phyloP scores from a whole-genome alignment of 257 asterid genomes.

The Leptodermis oblonga region DNA sequence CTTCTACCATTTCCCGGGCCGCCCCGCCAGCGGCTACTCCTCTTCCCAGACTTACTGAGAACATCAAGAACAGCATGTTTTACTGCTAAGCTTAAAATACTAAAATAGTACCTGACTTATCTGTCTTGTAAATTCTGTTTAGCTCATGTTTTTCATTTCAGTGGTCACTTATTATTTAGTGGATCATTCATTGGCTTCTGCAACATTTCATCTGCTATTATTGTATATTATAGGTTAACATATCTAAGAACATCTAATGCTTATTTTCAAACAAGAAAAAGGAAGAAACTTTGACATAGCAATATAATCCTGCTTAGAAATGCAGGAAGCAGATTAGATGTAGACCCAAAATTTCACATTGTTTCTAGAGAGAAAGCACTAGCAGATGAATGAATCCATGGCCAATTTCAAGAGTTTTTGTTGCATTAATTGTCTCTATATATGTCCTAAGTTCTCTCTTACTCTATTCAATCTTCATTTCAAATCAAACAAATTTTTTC shows the following conservation, averaged over 20 bases:
- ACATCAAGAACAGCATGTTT: conserved; percentile 82
- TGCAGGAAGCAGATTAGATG: neutral
- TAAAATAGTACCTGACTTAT: conserved; percentile 19
- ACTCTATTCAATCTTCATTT: too few relatives aligned
- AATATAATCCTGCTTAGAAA: neutral
- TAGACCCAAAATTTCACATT: neutral
- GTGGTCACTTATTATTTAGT: neutral
- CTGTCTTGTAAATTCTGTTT: conserved; percentile 8
- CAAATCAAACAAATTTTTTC: neutral
- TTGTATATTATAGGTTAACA: too few relatives aligned
- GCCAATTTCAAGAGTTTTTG: neutral
- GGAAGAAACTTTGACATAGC: neutral
- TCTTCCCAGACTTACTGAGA: conserved; percentile 78
- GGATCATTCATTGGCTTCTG: neutral
- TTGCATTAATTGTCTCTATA: neutral
- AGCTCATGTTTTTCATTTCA: neutral
- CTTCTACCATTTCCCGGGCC: conserved; percentile 42
- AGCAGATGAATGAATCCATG: neutral
- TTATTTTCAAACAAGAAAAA: neutral
- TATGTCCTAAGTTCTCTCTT: neutral
- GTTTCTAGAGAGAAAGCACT: neutral
- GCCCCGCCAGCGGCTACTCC: conserved; percentile 60
- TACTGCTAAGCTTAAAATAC: too few relatives aligned
- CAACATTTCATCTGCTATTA: neutral
- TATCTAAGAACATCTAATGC: neutral